Evolutionary conservation across 1,139 yeast genomes (phyloP).

Genomic region (Suhomyces yuchorum): DNA sequence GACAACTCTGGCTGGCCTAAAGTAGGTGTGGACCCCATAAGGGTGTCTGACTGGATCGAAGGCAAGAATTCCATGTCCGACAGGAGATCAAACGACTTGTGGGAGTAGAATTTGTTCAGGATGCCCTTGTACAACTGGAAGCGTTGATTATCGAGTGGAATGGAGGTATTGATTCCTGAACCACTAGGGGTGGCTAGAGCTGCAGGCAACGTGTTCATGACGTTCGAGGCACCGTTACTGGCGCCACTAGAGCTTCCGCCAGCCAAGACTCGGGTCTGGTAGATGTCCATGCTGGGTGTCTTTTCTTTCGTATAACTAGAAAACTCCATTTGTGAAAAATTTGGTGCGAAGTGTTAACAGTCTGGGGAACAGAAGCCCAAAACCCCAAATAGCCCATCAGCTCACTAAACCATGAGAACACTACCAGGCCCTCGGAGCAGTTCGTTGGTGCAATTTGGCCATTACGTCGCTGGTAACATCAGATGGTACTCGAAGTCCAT

Average conservation of each 20-base stretch:
- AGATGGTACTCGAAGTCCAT: slow-evolving; percentile 7
- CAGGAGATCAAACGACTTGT: slow-evolving; percentile 68
- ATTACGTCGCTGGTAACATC: background rate
- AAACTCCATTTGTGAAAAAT: background rate
- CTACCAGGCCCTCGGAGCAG: background rate
- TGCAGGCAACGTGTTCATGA: background rate
- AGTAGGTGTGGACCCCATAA: slow-evolving; percentile 2
- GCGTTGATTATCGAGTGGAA: slow-evolving; percentile 18
- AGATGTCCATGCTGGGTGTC: slow-evolving; percentile 1
- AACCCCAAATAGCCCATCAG: background rate
- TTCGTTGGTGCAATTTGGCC: background rate
- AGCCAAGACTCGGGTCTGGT: background rate
- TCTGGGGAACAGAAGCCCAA: slow-evolving; percentile 2
- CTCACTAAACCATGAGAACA: background rate
- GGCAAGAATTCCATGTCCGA: slow-evolving; percentile 77
- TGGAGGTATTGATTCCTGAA: slow-evolving; percentile 1
- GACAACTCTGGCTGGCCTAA: slow-evolving; percentile 7
- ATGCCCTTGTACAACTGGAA: slow-evolving; percentile 30
- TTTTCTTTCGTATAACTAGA: background rate
- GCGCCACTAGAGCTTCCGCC: background rate
- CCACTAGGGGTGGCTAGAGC: background rate
- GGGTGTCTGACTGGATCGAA: slow-evolving; percentile 26
- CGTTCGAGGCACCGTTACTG: background rate
- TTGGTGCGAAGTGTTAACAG: slow-evolving; percentile 2
- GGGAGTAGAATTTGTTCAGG: slow-evolving; percentile 56